Evolutionary conservation across 805 yeast genomes (phyloP), one percentile per base, ranked within the genome.

Genomic region (Tetrapisispora namnaoensis): DNA sequence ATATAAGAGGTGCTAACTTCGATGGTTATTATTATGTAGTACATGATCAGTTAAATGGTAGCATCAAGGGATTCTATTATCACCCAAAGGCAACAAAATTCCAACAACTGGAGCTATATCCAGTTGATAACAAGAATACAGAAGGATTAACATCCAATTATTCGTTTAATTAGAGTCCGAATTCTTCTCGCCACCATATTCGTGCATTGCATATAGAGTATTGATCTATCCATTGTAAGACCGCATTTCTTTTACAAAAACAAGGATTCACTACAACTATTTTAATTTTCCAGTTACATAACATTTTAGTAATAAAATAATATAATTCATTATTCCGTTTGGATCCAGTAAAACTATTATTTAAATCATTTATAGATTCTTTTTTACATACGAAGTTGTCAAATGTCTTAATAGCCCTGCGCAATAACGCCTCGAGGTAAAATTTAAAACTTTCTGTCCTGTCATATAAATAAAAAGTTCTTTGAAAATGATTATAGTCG

Each of bases 11-110:
- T 16, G 96, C 96, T 0, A 84, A 95, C 2, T 90, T 83, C 65
- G 96, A 89, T 40, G 98, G 98, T 0, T 89, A 89, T 62, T 90
- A 90, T 66, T 90, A 89, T 62, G 78, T 89, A 28, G 86, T 88
- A 40, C 81, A 89, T 58, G 86, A 86, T 65, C 90, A 87, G 60
- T 52, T 71, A 7, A 80, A 83, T 2, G 96, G 96, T 7, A 70
- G 79, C 7, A 78, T 90, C 24, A 73, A 77, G 44, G 98, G 98
- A 4, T 74, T 84, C 44, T 90, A 90, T 64, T 90, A 80, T 69
- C 95, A 88, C 65, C 76, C 78, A 55, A 73, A 77, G n/a, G 82
- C 90, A 1, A 95, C 85, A 54, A 83, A 78, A 45, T 70, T 70
- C 64, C 96, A 89, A 67, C 85, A 85, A 57, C 71, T 89, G 55